Conservation (phyloP, 164 flowering plant species). For the Aristolochia contorta region DNA sequence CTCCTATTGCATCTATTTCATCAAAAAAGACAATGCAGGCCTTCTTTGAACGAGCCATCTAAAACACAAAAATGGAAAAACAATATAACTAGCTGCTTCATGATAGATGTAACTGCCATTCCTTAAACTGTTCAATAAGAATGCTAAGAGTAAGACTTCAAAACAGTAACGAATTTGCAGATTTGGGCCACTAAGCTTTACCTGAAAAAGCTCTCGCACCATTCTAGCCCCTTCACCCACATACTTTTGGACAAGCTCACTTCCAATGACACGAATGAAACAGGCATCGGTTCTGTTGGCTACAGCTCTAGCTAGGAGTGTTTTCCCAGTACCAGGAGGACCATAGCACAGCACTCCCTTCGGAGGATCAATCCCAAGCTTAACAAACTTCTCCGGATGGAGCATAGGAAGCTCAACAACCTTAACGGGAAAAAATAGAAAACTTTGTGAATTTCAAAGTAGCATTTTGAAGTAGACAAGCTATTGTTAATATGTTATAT, state of each 20-base stretch:
- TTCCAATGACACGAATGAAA: slow-evolving; percentile 93
- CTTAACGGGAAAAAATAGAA: slow-evolving; percentile 17
- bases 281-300: slow-evolving; percentile 98
- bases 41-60: slow-evolving; percentile 99
- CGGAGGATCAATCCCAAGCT: slow-evolving; percentile 99
- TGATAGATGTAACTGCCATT: not conserved
- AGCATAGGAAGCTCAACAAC: slow-evolving; percentile 95
- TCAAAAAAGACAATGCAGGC: slow-evolving; percentile 97
- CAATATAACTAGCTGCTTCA: not conserved
- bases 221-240: slow-evolving; percentile 98
- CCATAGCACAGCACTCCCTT: slow-evolving; percentile 98
- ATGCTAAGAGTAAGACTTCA: too few relatives aligned
- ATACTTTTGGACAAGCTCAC: slow-evolving; percentile 96
- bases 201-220: slow-evolving; percentile 98
- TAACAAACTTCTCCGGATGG: slow-evolving; percentile 95
- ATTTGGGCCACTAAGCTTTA: slow-evolving; percentile 4
- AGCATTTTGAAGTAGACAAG: not conserved
- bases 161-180: not conserved
- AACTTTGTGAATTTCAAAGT: not conserved
- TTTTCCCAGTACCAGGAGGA: slow-evolving; percentile 98
- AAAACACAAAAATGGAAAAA: slow-evolving; percentile 4
- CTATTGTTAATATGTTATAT: too few relatives aligned
- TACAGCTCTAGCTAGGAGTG: slow-evolving; percentile 94
- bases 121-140: too few relatives aligned
- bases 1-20: slow-evolving; percentile 99